Percentiles rank a stretch among this genome's conserved stretches.
These are phyloP conservation scores for Paradendryphiella salina DNA, from an alignment of 2,329 filamentous ascomycete genomes.

Conservation along the genomic window DNA sequence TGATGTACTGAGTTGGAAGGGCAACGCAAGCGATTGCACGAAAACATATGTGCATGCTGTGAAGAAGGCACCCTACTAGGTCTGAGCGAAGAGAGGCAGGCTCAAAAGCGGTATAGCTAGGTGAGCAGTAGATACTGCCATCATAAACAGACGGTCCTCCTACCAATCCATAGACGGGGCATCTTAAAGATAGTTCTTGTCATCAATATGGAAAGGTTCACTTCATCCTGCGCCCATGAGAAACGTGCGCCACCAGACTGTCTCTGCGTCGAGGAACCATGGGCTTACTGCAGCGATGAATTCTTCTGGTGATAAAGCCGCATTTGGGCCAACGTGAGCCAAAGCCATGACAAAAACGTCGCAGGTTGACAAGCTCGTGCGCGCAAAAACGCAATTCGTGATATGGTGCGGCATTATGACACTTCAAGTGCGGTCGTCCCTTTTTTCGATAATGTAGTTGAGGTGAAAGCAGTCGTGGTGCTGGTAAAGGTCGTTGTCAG, in stretches of 20 bases:
- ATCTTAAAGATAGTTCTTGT: background rate
- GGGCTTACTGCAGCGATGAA: conserved; percentile 34
- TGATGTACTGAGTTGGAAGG: conserved; percentile 47
- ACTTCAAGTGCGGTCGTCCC: background rate
- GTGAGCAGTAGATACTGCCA: background rate
- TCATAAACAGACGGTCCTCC: background rate
- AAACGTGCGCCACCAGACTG: conserved; percentile 40
- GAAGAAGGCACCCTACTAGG: conserved; percentile 44
- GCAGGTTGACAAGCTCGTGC: conserved; percentile 41
- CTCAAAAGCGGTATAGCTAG: too few relatives aligned
- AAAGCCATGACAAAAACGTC: conserved; percentile 42
- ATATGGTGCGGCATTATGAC: conserved; percentile 36
- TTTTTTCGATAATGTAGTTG: background rate
- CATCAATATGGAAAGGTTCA: background rate
- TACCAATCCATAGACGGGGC: background rate
- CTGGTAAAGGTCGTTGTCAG: too few relatives aligned
- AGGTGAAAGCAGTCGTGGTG: too few relatives aligned
- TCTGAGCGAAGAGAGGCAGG: background rate
- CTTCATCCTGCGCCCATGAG: conserved; percentile 53
- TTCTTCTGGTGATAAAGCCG: conserved; percentile 35
- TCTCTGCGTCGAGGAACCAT: conserved; percentile 43
- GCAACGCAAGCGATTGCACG: conserved; percentile 39
- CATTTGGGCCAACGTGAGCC: conserved; percentile 24
- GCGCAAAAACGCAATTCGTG: conserved; percentile 33
- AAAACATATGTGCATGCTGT: conserved; percentile 49